Conservation (phyloP, 768 basidiomycete genomes). For the Lepiota subincarnata region DNA sequence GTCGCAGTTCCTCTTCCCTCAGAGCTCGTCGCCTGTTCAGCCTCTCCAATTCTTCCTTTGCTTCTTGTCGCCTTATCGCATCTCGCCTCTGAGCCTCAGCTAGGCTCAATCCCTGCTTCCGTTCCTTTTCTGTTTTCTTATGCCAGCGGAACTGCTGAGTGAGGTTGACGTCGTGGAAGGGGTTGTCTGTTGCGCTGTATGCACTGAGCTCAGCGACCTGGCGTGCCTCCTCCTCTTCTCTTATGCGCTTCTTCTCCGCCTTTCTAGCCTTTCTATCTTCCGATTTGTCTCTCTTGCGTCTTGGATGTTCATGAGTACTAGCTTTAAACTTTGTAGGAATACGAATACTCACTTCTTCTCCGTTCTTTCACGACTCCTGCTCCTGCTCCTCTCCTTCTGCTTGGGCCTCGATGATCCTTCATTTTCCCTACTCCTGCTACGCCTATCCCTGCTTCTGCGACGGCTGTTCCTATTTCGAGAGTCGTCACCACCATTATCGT, state of each 20-base stretch:
- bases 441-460: conserved; percentile 26
- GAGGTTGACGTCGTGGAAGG: conserved; percentile 96
- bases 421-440: conserved; percentile 27
- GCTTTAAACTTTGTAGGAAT: conserved; percentile 4
- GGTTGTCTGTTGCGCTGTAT: conserved; percentile 95
- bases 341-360: conserved; percentile 40
- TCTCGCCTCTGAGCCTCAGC: conserved; percentile 81
- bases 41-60: conserved; percentile 92
- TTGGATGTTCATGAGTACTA: conserved; percentile 24
- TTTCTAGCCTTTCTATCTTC: conserved; percentile 82
- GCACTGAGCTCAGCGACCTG: conserved; percentile 93
- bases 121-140: conserved; percentile 97
- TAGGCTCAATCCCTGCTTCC: conserved; percentile 75
- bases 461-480: conserved; percentile 25
- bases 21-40: conserved; percentile 89
- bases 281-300: conserved; percentile 84
- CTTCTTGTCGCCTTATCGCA: conserved; percentile 77
- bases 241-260: conserved; percentile 79
- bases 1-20: conserved; percentile 81
- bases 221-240: conserved; percentile 86
- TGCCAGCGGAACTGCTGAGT: conserved; percentile 98
- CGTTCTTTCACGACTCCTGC: conserved; percentile 33
- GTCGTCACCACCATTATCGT: conserved; percentile 27
- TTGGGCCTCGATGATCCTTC: conserved; percentile 22
- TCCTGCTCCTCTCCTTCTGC: conserved; percentile 33